phyloP scores from a whole-genome alignment of 1,139 yeast genomes.

The Yamadazyma taylorii region DNA sequence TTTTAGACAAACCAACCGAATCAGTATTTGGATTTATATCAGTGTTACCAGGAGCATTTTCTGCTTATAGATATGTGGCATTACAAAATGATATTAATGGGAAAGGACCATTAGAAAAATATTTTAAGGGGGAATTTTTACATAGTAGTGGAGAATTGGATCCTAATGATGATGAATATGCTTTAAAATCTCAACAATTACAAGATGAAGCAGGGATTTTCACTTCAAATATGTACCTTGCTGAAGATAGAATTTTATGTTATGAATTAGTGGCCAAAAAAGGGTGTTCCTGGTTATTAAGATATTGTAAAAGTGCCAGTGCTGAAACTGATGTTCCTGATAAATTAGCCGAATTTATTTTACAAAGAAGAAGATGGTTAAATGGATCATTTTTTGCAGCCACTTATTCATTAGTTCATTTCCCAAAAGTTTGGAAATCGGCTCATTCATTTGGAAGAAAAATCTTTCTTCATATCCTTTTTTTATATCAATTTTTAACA shows the following conservation, averaged over 20 bases:
- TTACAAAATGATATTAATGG: conserved; percentile 45
- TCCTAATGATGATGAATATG: conserved; percentile 48
- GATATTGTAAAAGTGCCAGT: conserved; percentile 47
- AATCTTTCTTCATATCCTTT: conserved; percentile 43
- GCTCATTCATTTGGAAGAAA: conserved; percentile 44
- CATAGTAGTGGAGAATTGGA: conserved; percentile 48
- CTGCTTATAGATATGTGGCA: conserved; percentile 45
- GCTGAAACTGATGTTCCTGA: conserved; percentile 56
- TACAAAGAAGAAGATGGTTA: conserved; percentile 53
- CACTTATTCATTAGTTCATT: conserved; percentile 46
- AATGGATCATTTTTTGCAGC: conserved; percentile 54
- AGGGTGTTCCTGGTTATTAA: conserved; percentile 45
- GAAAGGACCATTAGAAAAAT: conserved; percentile 47
- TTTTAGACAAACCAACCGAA: conserved; percentile 48
- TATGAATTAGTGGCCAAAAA: conserved; percentile 48
- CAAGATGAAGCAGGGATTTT: conserved; percentile 51
- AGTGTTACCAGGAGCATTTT: conserved; percentile 49
- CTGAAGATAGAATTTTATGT: conserved; percentile 52
- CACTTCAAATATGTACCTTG: conserved; percentile 52
- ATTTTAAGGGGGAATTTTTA: conserved; percentile 50
- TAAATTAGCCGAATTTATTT: conserved; percentile 43
- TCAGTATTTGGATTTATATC: conserved; percentile 48
- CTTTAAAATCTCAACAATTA: conserved; percentile 37
- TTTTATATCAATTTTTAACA: conserved; percentile 43
- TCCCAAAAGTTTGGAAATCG: conserved; percentile 44